Evolutionary conservation across 164 flowering plant species (phyloP).

Genomic region (Warburgia ugandensis): DNA sequence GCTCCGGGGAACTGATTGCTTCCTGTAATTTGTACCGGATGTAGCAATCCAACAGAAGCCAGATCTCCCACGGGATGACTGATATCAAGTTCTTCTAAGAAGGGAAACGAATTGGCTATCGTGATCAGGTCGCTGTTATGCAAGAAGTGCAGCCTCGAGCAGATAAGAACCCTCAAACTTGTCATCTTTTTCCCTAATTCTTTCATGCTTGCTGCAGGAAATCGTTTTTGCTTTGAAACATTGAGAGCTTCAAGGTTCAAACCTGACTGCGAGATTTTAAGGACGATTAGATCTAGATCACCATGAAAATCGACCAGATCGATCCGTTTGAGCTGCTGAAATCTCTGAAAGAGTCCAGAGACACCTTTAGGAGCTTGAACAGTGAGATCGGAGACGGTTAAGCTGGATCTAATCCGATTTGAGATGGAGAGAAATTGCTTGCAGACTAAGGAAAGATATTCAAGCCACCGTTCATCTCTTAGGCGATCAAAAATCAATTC

Average conservation of each 20-base stretch:
- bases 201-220: slow-evolving; percentile 27
- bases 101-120: slow-evolving; percentile 30
- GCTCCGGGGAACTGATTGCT: too few species aligned
- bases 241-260: slow-evolving; percentile 27
- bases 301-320: slow-evolving; percentile 14
- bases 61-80: too few species aligned
- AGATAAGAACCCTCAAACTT: slow-evolving; percentile 30
- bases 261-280: slow-evolving; percentile 21
- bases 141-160: slow-evolving; percentile 19
- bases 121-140: slow-evolving; percentile 25
- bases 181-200: slow-evolving; percentile 19
- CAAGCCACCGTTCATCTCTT: slow-evolving; percentile 19
- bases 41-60: too few species aligned
- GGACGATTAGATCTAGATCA: slow-evolving; percentile 22
- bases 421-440: slow-evolving; percentile 38
- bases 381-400: slow-evolving; percentile 25
- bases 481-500: slow-evolving; percentile 26
- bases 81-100: slow-evolving; percentile 44
- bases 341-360: slow-evolving; percentile 25
- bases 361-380: slow-evolving; percentile 11
- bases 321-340: slow-evolving; percentile 30
- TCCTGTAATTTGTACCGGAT: too few species aligned
- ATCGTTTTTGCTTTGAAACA: slow-evolving; percentile 26
- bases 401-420: slow-evolving; percentile 26
- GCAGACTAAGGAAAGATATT: slow-evolving; percentile 40